Percentiles rank a stretch among this genome's conserved stretches.
These are phyloP conservation scores for Yamadazyma friedrichii DNA, from an alignment of 1,139 yeast species.

Conservation along the genomic window DNA sequence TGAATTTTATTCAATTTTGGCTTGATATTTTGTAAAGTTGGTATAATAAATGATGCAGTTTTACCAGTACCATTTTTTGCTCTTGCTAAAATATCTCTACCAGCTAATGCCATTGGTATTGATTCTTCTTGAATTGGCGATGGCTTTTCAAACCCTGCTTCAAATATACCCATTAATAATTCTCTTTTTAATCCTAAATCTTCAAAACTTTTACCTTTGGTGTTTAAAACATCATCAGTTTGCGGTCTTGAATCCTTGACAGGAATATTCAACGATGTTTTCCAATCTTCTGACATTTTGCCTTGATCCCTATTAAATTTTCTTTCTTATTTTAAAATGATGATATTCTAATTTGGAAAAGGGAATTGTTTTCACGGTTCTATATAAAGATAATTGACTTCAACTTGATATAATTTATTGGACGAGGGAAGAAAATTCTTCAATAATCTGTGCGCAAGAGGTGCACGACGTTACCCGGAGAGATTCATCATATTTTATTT, in stretches of 20 bases:
- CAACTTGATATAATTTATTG: neutral
- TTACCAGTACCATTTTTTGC: conserved; percentile 99
- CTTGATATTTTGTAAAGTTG: conserved; percentile 79
- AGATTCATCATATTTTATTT: no score
- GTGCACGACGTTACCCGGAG: conserved; percentile 6
- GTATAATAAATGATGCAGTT: conserved; percentile 93
- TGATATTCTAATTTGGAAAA: neutral
- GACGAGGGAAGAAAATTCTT: conserved; percentile 5
- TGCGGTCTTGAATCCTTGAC: conserved; percentile 87
- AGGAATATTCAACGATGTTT: conserved; percentile 70
- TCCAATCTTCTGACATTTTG: conserved; percentile 58
- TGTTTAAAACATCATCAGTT: conserved; percentile 92
- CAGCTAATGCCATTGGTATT: conserved; percentile 92
- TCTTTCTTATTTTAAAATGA: neutral
- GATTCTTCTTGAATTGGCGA: conserved; percentile 98
- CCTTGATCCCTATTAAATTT: neutral
- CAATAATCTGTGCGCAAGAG: no score
- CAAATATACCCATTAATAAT: conserved; percentile 95
- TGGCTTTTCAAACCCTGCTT: conserved; percentile 98
- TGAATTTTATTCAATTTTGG: conserved; percentile 85
- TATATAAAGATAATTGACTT: neutral
- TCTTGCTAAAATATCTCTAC: conserved; percentile 94
- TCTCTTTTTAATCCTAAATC: conserved; percentile 91
- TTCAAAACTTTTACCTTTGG: conserved; percentile 90
- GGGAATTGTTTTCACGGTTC: neutral